A percentile compares a stretch with the other conserved stretches of the same genome.
These are phyloP conservation scores for Penicillium occitanis DNA, from an alignment of 2,329 filamentous ascomycete genomes.

Conservation along the genomic window DNA sequence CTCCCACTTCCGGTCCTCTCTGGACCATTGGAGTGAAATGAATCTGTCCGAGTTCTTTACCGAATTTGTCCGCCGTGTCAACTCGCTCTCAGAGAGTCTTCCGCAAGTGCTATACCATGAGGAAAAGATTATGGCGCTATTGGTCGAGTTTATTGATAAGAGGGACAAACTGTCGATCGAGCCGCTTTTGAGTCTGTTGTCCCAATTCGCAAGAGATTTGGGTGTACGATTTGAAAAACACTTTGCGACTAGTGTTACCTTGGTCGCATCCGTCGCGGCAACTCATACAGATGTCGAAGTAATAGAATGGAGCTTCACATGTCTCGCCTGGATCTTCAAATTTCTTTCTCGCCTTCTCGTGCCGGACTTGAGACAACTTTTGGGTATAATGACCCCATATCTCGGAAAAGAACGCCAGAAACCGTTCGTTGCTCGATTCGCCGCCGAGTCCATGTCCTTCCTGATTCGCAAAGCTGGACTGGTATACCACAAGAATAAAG, in stretches of 20 bases:
- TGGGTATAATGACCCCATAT: conserved; percentile 77
- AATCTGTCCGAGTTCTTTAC: conserved; percentile 83
- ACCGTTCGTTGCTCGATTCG: conserved; percentile 84
- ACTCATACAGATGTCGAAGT: conserved; percentile 77
- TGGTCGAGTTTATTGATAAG: conserved; percentile 73
- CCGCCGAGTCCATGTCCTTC: conserved; percentile 93
- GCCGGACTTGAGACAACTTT: conserved; percentile 79
- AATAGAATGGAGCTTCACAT: conserved; percentile 97
- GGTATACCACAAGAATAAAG: conserved; percentile 69
- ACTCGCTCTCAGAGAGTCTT: conserved; percentile 81
- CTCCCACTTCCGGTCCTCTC: conserved; percentile 81
- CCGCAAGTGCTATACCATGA: conserved; percentile 91
- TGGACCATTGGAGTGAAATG: conserved; percentile 87
- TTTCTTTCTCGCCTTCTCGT: conserved; percentile 87
- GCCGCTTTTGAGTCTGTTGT: conserved; percentile 80
- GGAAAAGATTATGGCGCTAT: conserved; percentile 73
- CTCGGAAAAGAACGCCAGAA: conserved; percentile 81
- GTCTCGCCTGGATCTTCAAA: conserved; percentile 94
- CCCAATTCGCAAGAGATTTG: conserved; percentile 92
- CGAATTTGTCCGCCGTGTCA: conserved; percentile 71
- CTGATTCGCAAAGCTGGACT: conserved; percentile 84
- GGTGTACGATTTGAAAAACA: conserved; percentile 85
- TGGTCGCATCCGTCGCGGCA: conserved; percentile 76
- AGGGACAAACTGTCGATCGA: conserved; percentile 80
- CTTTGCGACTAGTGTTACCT: conserved; percentile 70